A percentile compares a stretch with the other conserved stretches of the same genome.
Conservation (phyloP, 192 early-diverging fungal species). For the Glomus cerebriforme region DNA sequence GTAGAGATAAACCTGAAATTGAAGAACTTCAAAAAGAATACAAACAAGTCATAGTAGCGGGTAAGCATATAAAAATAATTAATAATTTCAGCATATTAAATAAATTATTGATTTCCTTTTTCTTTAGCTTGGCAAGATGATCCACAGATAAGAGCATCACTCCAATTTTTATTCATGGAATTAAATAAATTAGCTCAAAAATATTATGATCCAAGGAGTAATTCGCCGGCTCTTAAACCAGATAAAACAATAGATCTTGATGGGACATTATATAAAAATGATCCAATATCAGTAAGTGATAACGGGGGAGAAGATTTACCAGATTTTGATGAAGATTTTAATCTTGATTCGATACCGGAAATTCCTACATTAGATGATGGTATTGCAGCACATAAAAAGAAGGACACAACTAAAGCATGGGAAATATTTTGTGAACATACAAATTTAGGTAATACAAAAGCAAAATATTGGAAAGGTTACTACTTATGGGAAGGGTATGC, state of each 20-base stretch:
- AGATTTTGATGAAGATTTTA: neutral
- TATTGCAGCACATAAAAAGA: neutral
- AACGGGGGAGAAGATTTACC: neutral
- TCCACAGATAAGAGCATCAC: neutral
- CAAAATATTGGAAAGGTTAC: constrained; percentile 33
- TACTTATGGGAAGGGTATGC: constrained; percentile 29
- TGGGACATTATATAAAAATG: neutral
- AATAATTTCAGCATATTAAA: too few relatives aligned
- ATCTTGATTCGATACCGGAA: neutral
- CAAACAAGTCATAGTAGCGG: neutral
- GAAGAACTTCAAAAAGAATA: neutral
- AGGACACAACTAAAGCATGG: constrained; percentile 16
- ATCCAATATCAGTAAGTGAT: neutral
- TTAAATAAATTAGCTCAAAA: neutral
- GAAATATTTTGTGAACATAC: constrained; percentile 2
- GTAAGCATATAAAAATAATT: neutral
- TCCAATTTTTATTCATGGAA: neutral
- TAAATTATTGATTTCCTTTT: neutral
- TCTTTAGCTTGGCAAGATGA: neutral
- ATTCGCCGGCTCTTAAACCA: neutral
- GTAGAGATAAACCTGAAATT: neutral
- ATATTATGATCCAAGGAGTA: neutral
- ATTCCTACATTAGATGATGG: constrained; percentile 3
- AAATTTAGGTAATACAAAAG: constrained; percentile 9
- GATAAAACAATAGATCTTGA: neutral